These are phyloP conservation scores for Metschnikowia bowlesiae DNA, from an alignment of 805 yeast species.

Conservation along the genomic window DNA sequence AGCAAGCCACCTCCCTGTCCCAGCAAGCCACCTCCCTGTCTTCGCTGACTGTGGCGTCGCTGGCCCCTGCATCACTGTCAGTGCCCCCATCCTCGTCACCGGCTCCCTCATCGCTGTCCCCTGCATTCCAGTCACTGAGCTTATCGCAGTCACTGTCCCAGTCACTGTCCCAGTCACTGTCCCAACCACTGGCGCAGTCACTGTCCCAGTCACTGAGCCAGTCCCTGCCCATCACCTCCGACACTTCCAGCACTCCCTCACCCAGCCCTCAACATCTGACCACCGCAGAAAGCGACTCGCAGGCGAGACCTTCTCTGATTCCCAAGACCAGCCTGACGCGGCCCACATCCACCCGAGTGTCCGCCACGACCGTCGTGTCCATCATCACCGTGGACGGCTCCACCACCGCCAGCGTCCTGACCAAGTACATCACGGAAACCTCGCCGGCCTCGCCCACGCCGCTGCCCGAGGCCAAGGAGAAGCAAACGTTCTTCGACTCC, in stretches of 20 bases:
- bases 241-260: background rate
- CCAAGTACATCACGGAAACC: slow-evolving; percentile 22
- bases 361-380: slow-evolving; percentile 31
- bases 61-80: background rate
- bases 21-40: background rate
- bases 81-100: too few species aligned
- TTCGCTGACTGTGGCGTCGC: background rate
- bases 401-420: slow-evolving; percentile 18
- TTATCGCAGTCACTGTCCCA: background rate
- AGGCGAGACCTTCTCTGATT: background rate
- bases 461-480: slow-evolving; percentile 3
- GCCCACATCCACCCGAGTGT: slow-evolving; percentile 14
- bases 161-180: background rate
- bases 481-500: slow-evolving; percentile 53
- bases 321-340: background rate
- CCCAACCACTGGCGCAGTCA: too few species aligned
- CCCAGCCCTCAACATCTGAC: background rate
- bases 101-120: too few species aligned
- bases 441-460: slow-evolving; percentile 7
- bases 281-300: background rate
- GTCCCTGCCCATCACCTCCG: background rate
- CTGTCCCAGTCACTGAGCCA: background rate
- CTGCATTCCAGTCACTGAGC: too few species aligned
- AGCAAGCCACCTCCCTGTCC: slow-evolving; percentile 1
- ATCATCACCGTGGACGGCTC: slow-evolving; percentile 32